Evolutionary conservation across 2,329 filamentous ascomycete species (phyloP), one percentile per base, ranked within the genome.

Genomic region (Didymella arachidicola): DNA sequence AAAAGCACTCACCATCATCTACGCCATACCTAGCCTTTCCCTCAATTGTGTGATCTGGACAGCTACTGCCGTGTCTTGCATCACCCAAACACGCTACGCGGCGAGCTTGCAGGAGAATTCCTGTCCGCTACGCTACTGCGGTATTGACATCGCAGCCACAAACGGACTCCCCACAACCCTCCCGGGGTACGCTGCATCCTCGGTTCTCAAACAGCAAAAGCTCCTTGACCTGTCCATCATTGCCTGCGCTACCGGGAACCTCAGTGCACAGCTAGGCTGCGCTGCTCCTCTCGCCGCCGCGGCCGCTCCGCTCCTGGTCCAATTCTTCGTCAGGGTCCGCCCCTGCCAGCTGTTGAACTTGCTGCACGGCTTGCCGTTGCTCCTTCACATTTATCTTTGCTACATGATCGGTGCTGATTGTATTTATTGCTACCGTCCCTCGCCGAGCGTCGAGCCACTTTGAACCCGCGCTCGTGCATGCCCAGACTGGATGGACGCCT

Each of bases 131-230:
- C 60, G 50, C 52, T 60, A 57, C 48, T 59, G 64, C 67, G 65
- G 62, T 65, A 65, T 70, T 69, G 70, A 72, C 69, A 67, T 65
- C 60, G 63, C 61, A 49, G 56, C 56, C 56, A 51, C 51, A 19
- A 45, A 32, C 50, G 66, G 67, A 66, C 64, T 63, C 62, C 63
- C 60, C 60, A 66, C 50, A 59, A 26, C n/a, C 61, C 61, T 61
- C 60, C 68, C 66, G 50, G 66, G 63, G 56, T 57, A 48, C 41
- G 60, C 64, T 67, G 64, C 67, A 63, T 65, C 50, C 55, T 72
- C 71, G 69, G 67, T 64, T 72, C 73, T 74, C 71, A 73, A 71
- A 74, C 71, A 70, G 67, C 64, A 71, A 69, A 66, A 69, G 72
- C 72, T 72, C 71, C 73, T 72, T 61, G 68, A 69, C 71, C 68